Evolutionary conservation across 2,329 filamentous ascomycete genomes (phyloP).

Genomic region (Samsoniella hepiali): DNA sequence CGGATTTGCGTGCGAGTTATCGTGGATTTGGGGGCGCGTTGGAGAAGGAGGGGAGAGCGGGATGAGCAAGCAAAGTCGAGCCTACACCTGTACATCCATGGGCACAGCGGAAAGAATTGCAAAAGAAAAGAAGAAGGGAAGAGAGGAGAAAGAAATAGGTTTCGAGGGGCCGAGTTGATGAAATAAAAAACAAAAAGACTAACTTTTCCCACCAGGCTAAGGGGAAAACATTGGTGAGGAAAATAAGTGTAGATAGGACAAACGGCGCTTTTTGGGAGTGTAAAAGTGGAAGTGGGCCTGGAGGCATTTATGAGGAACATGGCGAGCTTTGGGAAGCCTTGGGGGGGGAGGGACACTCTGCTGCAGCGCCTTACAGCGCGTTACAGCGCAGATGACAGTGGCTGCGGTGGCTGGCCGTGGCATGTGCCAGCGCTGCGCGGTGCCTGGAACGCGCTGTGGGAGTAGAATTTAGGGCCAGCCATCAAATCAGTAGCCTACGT

Average conservation of each 20-base stretch:
- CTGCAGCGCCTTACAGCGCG: not conserved
- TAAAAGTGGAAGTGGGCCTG: conserved; percentile 17
- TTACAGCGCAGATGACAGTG: not conserved
- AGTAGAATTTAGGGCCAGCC: no score
- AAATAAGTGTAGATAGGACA: conserved; percentile 11
- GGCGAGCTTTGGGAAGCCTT: conserved; percentile 1
- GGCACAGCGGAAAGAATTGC: not conserved
- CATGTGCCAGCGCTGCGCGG: not conserved
- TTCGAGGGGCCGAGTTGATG: conserved; percentile 6
- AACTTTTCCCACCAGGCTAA: not conserved
- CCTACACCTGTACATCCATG: conserved; percentile 15
- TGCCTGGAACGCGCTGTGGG: not conserved
- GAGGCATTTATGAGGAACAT: conserved; percentile 17
- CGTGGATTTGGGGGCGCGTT: not conserved
- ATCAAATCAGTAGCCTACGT: not conserved
- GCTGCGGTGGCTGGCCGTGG: not conserved
- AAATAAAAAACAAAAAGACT: conserved; percentile 12
- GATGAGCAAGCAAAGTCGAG: conserved; percentile 1
- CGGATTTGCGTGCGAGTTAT: not conserved
- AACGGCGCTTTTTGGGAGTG: conserved; percentile 5
- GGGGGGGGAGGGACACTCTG: not conserved
- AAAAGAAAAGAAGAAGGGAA: not conserved
- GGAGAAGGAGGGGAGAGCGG: not conserved
- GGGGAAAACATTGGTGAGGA: conserved; percentile 4
- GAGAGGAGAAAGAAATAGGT: conserved; percentile 1